Conservation (phyloP, 2,329 filamentous ascomycete species). For the Incumbomyces lentus region DNA sequence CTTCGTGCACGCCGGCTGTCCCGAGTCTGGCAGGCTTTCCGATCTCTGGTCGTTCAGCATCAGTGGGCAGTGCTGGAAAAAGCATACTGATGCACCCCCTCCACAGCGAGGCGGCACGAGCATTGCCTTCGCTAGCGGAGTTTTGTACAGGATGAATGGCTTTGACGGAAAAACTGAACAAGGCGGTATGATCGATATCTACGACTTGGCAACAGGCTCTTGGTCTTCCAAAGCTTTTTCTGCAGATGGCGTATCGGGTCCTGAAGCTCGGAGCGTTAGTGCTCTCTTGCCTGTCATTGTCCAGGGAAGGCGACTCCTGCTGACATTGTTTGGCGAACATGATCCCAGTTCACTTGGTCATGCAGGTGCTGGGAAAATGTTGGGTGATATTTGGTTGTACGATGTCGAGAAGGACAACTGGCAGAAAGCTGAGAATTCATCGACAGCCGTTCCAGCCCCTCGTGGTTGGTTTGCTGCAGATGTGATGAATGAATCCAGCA, state of each 20-base stretch:
- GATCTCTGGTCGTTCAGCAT: slow-evolving; percentile 76
- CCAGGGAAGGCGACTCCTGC: slow-evolving; percentile 27
- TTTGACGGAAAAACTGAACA: slow-evolving; percentile 62
- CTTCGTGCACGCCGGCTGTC: slow-evolving; percentile 67
- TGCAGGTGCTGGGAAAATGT: slow-evolving; percentile 47
- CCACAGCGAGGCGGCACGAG: slow-evolving; percentile 57
- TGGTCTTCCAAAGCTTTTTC: slow-evolving; percentile 30
- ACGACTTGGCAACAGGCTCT: slow-evolving; percentile 26
- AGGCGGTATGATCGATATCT: slow-evolving; percentile 62
- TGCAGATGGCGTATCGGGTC: slow-evolving; percentile 37
- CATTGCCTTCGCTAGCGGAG: slow-evolving; percentile 52
- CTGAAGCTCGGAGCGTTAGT: slow-evolving; percentile 41
- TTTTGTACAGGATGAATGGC: slow-evolving; percentile 69
- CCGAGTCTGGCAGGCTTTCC: slow-evolving; percentile 50
- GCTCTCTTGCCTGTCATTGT: slow-evolving; percentile 34
- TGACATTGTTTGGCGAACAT: slow-evolving; percentile 45
- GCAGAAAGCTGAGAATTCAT: slow-evolving; percentile 24
- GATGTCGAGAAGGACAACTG: slow-evolving; percentile 28
- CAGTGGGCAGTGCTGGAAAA: slow-evolving; percentile 52
- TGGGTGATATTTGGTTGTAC: slow-evolving; percentile 44
- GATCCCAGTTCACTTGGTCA: slow-evolving; percentile 45
- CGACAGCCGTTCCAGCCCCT: slow-evolving; percentile 25
- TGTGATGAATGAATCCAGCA: slow-evolving; percentile 24
- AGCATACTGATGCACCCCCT: slow-evolving; percentile 56
- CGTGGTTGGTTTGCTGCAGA: slow-evolving; percentile 48